Base-by-base conservation (phyloP, 768 basidiomycete genomes). In the Auriscalpium orientale region DNA sequence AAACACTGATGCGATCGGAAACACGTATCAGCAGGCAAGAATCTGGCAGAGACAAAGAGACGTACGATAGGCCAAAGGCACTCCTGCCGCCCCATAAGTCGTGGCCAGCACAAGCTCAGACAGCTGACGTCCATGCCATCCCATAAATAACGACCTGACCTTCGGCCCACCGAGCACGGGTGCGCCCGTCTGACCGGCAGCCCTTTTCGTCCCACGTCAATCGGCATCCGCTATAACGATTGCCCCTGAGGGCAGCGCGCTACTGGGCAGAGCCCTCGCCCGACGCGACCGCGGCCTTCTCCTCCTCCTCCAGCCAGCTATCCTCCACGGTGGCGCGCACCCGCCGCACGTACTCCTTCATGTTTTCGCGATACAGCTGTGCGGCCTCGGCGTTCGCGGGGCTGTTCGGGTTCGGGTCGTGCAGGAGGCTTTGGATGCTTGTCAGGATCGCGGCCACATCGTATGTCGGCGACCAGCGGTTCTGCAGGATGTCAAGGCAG, bases 301-400 rank as follows among this genome's bases (percentile, higher is more conserved):
- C 88, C 38, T 78, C 78, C 4, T 79, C 78, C 69, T 97, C 95
- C 52, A 97, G 71, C 95, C 94, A 97, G 57, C 90, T 93, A 68
- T 91, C 88, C 73, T 97, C 95, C 34, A 97, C 94, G 0, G 94
- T 95, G 45, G 82, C 83, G 72, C 95, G 91, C 34, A 98, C 95
- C 54, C 93, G 73, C 59, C 94, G 77, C 49, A 95, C 89, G 68
- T 98, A 98, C 76, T 98, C 95, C 74, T 97, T 98, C 89, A 95
- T 94, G 66, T 97, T 97, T 68, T 98, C 95, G 56, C 95, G 76
- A 67, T 95, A 99, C 58, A 99, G 71, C 72, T 94, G 91, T 7
- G 97, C 97, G 0, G 97, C 97, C 72, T 99, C 97, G 3, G 94
- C 95, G 67, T 99, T 99, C 4, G 95, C 97, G 13, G 97, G 95